These are phyloP conservation scores for Rauvolfia tetraphylla DNA, from an alignment of 257 asterid species.

Conservation along the genomic window DNA sequence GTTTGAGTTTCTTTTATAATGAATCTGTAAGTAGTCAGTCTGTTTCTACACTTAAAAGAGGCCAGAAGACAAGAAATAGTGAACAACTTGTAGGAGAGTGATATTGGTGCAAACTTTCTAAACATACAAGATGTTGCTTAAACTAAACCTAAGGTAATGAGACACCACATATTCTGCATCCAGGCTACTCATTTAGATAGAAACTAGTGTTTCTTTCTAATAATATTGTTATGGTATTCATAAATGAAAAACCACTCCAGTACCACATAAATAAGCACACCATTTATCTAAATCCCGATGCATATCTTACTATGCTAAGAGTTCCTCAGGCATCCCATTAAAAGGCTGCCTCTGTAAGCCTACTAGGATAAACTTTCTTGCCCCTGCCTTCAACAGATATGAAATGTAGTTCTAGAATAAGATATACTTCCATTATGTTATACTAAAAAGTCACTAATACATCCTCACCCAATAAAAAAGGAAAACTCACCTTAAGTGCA, in stretches of 20 bases:
- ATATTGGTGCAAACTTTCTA: no score
- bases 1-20: no score
- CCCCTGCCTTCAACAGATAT: background rate
- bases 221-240: background rate
- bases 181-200: background rate
- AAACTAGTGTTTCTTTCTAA: no score
- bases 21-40: background rate
- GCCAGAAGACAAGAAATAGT: background rate
- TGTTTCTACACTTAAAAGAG: background rate
- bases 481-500: slow-evolving; percentile 41
- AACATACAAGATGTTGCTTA: background rate
- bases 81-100: background rate
- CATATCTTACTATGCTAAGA: background rate
- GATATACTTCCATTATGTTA: background rate
- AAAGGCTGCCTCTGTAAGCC: background rate
- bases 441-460: background rate
- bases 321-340: background rate
- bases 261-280: background rate
- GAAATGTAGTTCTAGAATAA: background rate
- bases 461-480: slow-evolving; percentile 1
- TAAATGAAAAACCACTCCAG: background rate
- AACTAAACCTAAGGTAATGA: background rate
- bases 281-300: background rate
- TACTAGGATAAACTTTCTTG: background rate
- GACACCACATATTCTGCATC: background rate